These are phyloP conservation scores for Trametes hirsuta DNA, from an alignment of 1,284 basidiomycete genomes.

Conservation along the genomic window DNA sequence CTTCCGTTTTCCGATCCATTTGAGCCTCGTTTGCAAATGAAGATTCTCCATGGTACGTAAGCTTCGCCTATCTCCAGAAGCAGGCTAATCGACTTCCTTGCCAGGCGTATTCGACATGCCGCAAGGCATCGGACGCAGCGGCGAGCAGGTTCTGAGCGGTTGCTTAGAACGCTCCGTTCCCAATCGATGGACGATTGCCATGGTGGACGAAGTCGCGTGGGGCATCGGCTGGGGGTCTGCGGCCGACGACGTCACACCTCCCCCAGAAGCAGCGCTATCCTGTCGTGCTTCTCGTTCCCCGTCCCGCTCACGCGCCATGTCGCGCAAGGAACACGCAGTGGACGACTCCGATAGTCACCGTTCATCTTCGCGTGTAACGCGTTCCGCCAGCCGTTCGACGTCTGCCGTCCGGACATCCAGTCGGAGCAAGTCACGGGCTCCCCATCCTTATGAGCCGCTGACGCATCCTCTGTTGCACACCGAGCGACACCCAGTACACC, in stretches of 20 bases:
- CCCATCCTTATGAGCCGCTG: slow-evolving; percentile 23
- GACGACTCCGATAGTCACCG: slow-evolving; percentile 33
- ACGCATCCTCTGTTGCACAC: slow-evolving; percentile 22
- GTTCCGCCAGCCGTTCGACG: slow-evolving; percentile 29
- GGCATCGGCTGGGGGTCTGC: slow-evolving; percentile 73
- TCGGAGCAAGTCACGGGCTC: slow-evolving; percentile 30
- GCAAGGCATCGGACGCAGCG: slow-evolving; percentile 63
- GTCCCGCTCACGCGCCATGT: slow-evolving; percentile 25
- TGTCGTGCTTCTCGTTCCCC: slow-evolving; percentile 24
- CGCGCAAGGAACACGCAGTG: slow-evolving; percentile 19
- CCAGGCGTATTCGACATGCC: slow-evolving; percentile 65
- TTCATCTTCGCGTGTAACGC: slow-evolving; percentile 23
- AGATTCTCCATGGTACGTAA: slow-evolving; percentile 80
- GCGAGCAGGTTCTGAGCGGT: slow-evolving; percentile 73
- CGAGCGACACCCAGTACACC: slow-evolving; percentile 16
- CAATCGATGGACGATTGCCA: slow-evolving; percentile 73
- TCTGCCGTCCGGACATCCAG: slow-evolving; percentile 30
- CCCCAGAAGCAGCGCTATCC: slow-evolving; percentile 24
- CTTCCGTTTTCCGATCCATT: slow-evolving; percentile 88
- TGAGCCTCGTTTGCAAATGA: slow-evolving; percentile 88
- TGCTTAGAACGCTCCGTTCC: slow-evolving; percentile 68
- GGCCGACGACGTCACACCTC: slow-evolving; percentile 44
- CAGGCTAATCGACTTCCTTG: slow-evolving; percentile 16
- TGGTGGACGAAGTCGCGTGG: slow-evolving; percentile 80
- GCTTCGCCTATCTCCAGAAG: background rate